Evolutionary conservation across 2,329 filamentous ascomycete genomes (phyloP).

Genomic region (Pseudonectria foliicola): DNA sequence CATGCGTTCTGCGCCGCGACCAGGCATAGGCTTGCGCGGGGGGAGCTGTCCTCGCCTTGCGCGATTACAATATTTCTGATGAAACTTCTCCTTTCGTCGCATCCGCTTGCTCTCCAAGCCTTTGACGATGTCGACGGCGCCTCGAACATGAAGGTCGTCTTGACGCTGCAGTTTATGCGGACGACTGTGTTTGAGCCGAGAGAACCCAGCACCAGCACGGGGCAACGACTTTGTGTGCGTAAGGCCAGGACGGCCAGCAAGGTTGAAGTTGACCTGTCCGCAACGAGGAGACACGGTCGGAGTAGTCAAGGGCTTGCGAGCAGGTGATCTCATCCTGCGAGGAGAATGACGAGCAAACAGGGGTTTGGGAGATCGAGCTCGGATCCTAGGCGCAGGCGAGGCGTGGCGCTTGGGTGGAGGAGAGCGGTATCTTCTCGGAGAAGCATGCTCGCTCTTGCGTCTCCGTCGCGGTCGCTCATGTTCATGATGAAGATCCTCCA

Average conservation of each 20-base stretch:
- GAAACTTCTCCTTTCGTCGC: constrained; percentile 86
- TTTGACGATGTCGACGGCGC: constrained; percentile 97
- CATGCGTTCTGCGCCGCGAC: constrained; percentile 90
- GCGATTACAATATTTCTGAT: constrained; percentile 82
- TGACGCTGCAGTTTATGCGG: constrained; percentile 25
- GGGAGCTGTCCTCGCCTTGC: constrained; percentile 60
- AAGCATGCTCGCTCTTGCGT: constrained; percentile 43
- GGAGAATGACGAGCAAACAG: constrained; percentile 65
- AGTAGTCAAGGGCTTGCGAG: constrained; percentile 40
- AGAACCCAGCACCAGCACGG: constrained; percentile 66
- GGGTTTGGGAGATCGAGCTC: constrained; percentile 43
- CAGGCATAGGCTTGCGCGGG: constrained; percentile 64
- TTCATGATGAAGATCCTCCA: constrained; percentile 59
- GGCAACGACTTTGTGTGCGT: constrained; percentile 83
- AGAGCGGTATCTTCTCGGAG: constrained; percentile 38
- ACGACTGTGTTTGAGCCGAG: constrained; percentile 39
- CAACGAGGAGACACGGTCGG: constrained; percentile 34
- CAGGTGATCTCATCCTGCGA: constrained; percentile 61
- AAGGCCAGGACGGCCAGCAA: constrained; percentile 54
- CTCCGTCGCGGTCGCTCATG: constrained; percentile 42
- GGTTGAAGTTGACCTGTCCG: constrained; percentile 30
- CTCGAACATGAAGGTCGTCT: constrained; percentile 63
- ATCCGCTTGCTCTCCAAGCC: constrained; percentile 91
- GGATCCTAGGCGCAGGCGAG: constrained; percentile 35
- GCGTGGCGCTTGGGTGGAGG: constrained; percentile 28